phyloP scores from a whole-genome alignment of 192 early-diverging fungal genomes.

The Podochytrium sp. region DNA sequence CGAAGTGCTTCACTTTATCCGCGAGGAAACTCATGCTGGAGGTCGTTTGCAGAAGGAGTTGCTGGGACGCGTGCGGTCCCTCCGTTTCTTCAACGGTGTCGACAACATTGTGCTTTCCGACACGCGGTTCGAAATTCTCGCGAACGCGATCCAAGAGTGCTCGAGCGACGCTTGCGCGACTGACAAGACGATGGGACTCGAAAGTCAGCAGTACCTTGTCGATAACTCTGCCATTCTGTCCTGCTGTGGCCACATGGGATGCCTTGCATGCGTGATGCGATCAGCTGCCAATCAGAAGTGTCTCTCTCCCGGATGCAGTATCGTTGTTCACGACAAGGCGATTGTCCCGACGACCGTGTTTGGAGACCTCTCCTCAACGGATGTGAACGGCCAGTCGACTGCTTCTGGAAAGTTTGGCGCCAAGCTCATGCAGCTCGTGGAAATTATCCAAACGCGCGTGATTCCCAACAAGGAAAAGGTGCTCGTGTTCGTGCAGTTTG shows the following conservation, averaged over 20 bases:
- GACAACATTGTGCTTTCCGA: conserved; percentile 31
- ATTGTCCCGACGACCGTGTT: conserved; percentile 34
- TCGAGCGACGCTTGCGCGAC: not conserved
- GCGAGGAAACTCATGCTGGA: conserved; percentile 36
- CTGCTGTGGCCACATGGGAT: conserved; percentile 55
- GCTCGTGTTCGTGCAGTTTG: conserved; percentile 51
- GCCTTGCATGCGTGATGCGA: conserved; percentile 32
- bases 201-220: not conserved
- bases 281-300: conserved; percentile 39
- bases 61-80: conserved; percentile 43
- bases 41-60: conserved; percentile 40
- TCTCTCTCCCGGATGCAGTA: conserved; percentile 35
- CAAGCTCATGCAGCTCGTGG: conserved; percentile 37
- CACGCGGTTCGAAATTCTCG: not conserved
- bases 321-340: conserved; percentile 35
- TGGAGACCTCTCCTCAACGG: conserved; percentile 2
- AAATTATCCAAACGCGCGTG: conserved; percentile 27
- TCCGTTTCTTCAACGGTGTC: conserved; percentile 44
- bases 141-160: conserved; percentile 8
- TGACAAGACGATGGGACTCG: not conserved
- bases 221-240: conserved; percentile 42
- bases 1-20: conserved; percentile 40
- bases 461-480: conserved; percentile 33
- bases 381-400: not conserved
- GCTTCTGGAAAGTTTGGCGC: conserved; percentile 36